Percentiles rank a stretch among this genome's conserved stretches.
Conservation (phyloP, 148 eudicot species). For the Camellia lanceoleosa region DNA sequence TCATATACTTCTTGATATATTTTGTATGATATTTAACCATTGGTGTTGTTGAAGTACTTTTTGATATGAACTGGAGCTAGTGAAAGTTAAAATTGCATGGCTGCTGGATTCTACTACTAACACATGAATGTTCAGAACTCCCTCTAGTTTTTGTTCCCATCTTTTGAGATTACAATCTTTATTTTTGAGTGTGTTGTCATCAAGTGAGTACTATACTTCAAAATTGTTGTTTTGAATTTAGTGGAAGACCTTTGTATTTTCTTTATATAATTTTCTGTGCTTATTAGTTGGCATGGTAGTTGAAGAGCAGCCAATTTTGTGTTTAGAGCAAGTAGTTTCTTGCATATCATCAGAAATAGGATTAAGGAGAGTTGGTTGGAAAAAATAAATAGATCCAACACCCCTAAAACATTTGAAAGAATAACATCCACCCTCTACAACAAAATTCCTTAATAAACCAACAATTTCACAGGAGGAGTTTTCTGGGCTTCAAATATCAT, state of each 20-base stretch:
- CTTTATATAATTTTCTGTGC: too few species aligned
- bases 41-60: not conserved
- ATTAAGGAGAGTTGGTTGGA: not conserved
- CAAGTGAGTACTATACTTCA: not conserved
- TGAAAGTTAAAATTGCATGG: not conserved
- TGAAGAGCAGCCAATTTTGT: not conserved
- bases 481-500: too few species aligned
- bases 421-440: too few species aligned
- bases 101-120: not conserved
- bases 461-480: too few species aligned
- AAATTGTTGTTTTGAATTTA: not conserved
- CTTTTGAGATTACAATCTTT: not conserved
- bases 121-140: not conserved
- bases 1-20: not conserved
- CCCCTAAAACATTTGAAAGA: too few species aligned
- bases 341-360: not conserved
- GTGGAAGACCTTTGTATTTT: not conserved
- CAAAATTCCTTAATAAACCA: too few species aligned
- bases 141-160: slow-evolving; percentile 10
- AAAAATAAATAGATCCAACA: not conserved
- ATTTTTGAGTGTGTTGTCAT: not conserved
- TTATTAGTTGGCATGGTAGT: not conserved
- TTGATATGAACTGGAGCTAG: not conserved
- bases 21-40: not conserved
- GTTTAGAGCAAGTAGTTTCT: not conserved